Evolutionary conservation across 306 rosid genomes (phyloP), one percentile per base, ranked within the genome.

Genomic region (Corylus heterophylla): DNA sequence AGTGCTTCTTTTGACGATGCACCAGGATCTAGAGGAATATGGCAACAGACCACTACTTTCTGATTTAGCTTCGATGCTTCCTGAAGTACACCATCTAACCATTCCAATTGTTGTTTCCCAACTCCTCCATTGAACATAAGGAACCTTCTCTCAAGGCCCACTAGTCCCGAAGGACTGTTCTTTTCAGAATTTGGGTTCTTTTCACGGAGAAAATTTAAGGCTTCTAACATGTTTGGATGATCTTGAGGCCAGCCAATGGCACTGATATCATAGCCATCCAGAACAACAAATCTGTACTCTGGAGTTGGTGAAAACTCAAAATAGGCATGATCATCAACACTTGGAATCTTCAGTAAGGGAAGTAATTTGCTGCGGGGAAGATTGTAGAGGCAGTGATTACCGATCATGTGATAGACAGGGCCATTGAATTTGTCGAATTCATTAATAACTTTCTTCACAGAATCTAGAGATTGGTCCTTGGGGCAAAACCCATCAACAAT

Each of bases 351-450:
- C 77, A 95, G 81, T 37, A 92, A 25, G 3, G 97, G 99, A 76
- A 95, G 93, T 64, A 95, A 85, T 59, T 89, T 74, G 55, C 59
- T 55, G 47, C 94, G 97, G 20, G 98, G 98, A 73, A 95, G 98
- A 85, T 95, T 95, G 85, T 93, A 95, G 54, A 95, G 93, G 85
- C 99, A 95, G 79, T 95, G 99, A 73, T 95, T 95, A 68, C 99
- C 99, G 71, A 95, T 83, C 87, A 95, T 75, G 81, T 95, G 99
- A 86, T 90, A 88, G 51, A 89, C 90, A 1, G 87, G 86, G 71
- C 98, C 98, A 39, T 74, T 61, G 74, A 93, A 92, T 10, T 76
- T 83, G 44, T 88, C 88, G 55, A 92, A 93, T 82, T 91, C 92
- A 16, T 70, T 69, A 16, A 79, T 87, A 16, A 93, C 59, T 84